Evolutionary conservation across 108 stramenopile genomes (phyloP), one percentile per base, ranked within the genome.

Genomic region (Parietichytrium sp.): DNA sequence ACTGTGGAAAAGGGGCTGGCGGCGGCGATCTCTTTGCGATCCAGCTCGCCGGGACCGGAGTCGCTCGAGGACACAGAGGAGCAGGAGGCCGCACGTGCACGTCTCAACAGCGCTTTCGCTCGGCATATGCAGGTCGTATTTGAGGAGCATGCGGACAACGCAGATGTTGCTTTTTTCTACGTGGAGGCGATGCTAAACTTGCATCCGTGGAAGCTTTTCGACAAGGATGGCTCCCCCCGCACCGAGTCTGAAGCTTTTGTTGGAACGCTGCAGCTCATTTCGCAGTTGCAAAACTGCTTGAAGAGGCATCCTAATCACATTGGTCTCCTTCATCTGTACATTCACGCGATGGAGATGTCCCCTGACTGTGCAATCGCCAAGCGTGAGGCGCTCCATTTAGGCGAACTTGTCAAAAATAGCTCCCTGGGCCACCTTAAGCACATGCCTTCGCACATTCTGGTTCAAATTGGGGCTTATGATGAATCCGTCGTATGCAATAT

Each of bases 361-460:
- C 20, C 61, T 12, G 25, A 7, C 6, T n/a, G 23, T 13, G 42
- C 61, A 12, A 38, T 23, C 1, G 61, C 15, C 16, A 0, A 20
- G 6, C 23, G 20, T 42, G 3, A n/a, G 6, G 61, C 61, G 15
- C 61, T 45, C 10, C 38, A 7, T 42, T 20, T 72, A 6, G 38
- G 10, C 6, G 33, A 72, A 6, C 29, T 38, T 6, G 61, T 25
- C 13, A 12, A 15, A n/a, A 42, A 8, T 8, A 72, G 61, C 33
- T 33, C 36, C 2, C 42, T 72, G 29, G 61, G 16, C 42, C 61
- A 72, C 61, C 61, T 72, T 1, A 2, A 45, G 42, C 61, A 72
- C 42, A 72, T 72, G 61, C 61, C 61, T 6, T 33, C 61, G 7
- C 61, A 72, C 42, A 72, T 72, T 27, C 45, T 33, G 61, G 45